Conservation (phyloP, 495 filamentous ascomycete species). For the Hyaloscypha variabilis region DNA sequence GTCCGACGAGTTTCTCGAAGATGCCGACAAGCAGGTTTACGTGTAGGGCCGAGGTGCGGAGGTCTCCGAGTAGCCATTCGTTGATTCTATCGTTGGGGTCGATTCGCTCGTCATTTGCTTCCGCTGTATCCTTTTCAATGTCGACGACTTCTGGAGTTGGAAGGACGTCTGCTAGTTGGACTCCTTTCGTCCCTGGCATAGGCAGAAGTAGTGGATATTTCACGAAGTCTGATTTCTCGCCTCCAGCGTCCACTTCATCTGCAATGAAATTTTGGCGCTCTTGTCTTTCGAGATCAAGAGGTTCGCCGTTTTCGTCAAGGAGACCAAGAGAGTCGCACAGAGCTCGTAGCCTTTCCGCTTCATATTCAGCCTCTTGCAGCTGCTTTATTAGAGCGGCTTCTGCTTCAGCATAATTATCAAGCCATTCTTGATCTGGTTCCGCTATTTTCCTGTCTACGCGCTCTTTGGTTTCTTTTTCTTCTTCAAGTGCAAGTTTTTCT, state of each 20-base stretch:
- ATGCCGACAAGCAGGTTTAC: constrained; percentile 4
- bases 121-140: neutral
- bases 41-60: constrained; percentile 4
- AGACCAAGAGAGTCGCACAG: constrained; percentile 5
- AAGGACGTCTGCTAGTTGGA: neutral
- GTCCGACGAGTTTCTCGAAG: neutral
- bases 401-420: neutral
- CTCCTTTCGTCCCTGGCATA: neutral
- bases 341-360: neutral
- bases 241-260: neutral
- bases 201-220: constrained; percentile 10
- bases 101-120: too few relatives aligned
- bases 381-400: neutral
- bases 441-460: neutral
- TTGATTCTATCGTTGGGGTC: constrained; percentile 1
- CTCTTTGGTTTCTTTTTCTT: neutral
- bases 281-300: constrained; percentile 5
- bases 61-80: neutral
- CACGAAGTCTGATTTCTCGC: constrained; percentile 4
- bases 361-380: neutral
- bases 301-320: constrained; percentile 10
- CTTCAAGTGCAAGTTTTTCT: neutral
- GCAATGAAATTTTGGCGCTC: neutral
- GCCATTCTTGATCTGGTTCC: constrained; percentile 1
- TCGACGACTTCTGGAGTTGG: neutral